phyloP scores from a whole-genome alignment of 805 yeast species.

The Suhomyces tanzawaensis region DNA sequence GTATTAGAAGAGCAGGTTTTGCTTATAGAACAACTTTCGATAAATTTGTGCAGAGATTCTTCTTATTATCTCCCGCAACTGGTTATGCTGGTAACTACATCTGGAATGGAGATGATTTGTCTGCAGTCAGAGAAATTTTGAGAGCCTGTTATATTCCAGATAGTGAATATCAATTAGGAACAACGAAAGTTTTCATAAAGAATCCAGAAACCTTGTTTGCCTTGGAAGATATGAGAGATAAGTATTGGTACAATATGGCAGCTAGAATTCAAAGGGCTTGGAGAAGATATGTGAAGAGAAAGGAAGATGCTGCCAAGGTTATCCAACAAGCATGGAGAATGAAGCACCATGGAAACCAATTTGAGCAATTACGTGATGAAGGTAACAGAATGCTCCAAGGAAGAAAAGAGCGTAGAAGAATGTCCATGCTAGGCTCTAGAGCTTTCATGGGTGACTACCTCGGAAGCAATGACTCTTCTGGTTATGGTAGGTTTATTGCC shows the following conservation, averaged over 20 bases:
- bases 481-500: slow-evolving; percentile 72
- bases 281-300: slow-evolving; percentile 76
- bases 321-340: slow-evolving; percentile 84
- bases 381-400: slow-evolving; percentile 71
- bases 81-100: slow-evolving; percentile 84
- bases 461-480: slow-evolving; percentile 69
- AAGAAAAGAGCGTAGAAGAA: slow-evolving; percentile 84
- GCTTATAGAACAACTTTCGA: slow-evolving; percentile 97
- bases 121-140: slow-evolving; percentile 52
- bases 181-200: slow-evolving; percentile 87
- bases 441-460: slow-evolving; percentile 94
- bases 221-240: slow-evolving; percentile 92
- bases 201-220: slow-evolving; percentile 97
- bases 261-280: slow-evolving; percentile 96
- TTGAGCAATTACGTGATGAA: slow-evolving; percentile 78
- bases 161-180: slow-evolving; percentile 87
- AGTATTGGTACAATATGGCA: slow-evolving; percentile 98
- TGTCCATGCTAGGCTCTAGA: slow-evolving; percentile 84
- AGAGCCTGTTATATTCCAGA: slow-evolving; percentile 64
- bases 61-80: slow-evolving; percentile 79
- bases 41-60: slow-evolving; percentile 92
- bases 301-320: slow-evolving; percentile 80
- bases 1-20: slow-evolving; percentile 97
- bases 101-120: slow-evolving; percentile 53
- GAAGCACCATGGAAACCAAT: slow-evolving; percentile 75